Evolutionary conservation across 2,329 filamentous ascomycete species (phyloP).

Genomic region (Clonostachys byssicola): DNA sequence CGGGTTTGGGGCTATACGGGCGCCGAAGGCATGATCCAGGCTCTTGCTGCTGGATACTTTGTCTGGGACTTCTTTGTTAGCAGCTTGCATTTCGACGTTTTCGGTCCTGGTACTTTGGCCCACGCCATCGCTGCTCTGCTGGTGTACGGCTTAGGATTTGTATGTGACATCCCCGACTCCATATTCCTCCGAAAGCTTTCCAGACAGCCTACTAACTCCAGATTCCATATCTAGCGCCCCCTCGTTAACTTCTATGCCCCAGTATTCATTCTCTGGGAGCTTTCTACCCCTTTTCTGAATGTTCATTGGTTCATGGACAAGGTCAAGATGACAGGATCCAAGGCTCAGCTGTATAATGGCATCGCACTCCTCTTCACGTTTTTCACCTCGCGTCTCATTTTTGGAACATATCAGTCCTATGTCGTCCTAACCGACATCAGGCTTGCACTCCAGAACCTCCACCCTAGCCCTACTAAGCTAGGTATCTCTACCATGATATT

Average conservation of each 20-base stretch:
- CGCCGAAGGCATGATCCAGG: slow-evolving; percentile 67
- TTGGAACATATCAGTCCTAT: slow-evolving; percentile 70
- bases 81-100: slow-evolving; percentile 62
- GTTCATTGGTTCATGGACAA: slow-evolving; percentile 94
- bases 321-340: slow-evolving; percentile 71
- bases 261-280: slow-evolving; percentile 82
- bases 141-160: slow-evolving; percentile 76
- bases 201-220: not conserved
- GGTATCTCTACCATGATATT: slow-evolving; percentile 27
- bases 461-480: slow-evolving; percentile 15
- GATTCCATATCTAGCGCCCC: slow-evolving; percentile 52
- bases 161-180: slow-evolving; percentile 38
- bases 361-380: slow-evolving; percentile 68
- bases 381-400: slow-evolving; percentile 73
- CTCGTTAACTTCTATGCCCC: slow-evolving; percentile 81
- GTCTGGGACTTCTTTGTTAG: slow-evolving; percentile 77
- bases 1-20: slow-evolving; percentile 77
- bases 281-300: slow-evolving; percentile 81
- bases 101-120: slow-evolving; percentile 71
- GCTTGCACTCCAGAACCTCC: slow-evolving; percentile 36
- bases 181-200: slow-evolving; percentile 1
- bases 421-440: slow-evolving; percentile 69
- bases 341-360: slow-evolving; percentile 73
- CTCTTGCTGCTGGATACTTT: slow-evolving; percentile 77
- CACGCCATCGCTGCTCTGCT: slow-evolving; percentile 71